Evolutionary conservation across 805 yeast species (phyloP).

Genomic region (Saturnispora sanitii): DNA sequence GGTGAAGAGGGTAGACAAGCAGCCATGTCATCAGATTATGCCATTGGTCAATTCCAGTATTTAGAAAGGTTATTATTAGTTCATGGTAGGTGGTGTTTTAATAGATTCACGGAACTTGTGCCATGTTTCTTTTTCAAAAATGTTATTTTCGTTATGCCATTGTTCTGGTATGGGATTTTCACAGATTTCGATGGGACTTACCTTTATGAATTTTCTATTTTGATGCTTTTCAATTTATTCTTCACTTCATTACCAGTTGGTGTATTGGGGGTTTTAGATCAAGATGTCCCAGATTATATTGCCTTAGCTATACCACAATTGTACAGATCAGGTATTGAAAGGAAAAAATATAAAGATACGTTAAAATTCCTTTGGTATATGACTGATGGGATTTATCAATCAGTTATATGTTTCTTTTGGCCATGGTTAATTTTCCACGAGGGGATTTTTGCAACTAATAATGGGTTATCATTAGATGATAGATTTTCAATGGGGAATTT

Average conservation of each 20-base stretch:
- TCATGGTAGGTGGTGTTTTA: slow-evolving; percentile 81
- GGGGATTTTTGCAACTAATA: slow-evolving; percentile 31
- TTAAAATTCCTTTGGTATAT: slow-evolving; percentile 51
- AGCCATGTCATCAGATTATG: slow-evolving; percentile 79
- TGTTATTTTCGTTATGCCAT: slow-evolving; percentile 59
- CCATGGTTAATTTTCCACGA: slow-evolving; percentile 47
- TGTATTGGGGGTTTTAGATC: slow-evolving; percentile 62
- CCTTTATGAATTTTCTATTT: slow-evolving; percentile 65
- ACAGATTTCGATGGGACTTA: slow-evolving; percentile 67
- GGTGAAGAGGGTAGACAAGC: slow-evolving; percentile 87
- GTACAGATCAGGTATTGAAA: slow-evolving; percentile 56
- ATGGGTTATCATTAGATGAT: slow-evolving; percentile 52
- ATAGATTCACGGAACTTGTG: slow-evolving; percentile 65
- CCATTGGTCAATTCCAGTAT: slow-evolving; percentile 69
- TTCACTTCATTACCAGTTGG: slow-evolving; percentile 76
- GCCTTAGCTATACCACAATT: slow-evolving; percentile 62
- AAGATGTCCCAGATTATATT: slow-evolving; percentile 59
- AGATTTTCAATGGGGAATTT: slow-evolving; percentile 64
- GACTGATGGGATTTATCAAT: slow-evolving; percentile 64
- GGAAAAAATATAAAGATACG: slow-evolving; percentile 51
- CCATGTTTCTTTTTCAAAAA: slow-evolving; percentile 74
- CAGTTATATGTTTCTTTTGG: slow-evolving; percentile 58
- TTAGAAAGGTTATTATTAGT: slow-evolving; percentile 55
- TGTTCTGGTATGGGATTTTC: slow-evolving; percentile 70
- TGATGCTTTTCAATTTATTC: slow-evolving; percentile 72